A percentile compares a stretch with the other conserved stretches of the same genome.
These are phyloP conservation scores for Pulveroboletus sp. DNA, from an alignment of 768 basidiomycete species.

Conservation along the genomic window DNA sequence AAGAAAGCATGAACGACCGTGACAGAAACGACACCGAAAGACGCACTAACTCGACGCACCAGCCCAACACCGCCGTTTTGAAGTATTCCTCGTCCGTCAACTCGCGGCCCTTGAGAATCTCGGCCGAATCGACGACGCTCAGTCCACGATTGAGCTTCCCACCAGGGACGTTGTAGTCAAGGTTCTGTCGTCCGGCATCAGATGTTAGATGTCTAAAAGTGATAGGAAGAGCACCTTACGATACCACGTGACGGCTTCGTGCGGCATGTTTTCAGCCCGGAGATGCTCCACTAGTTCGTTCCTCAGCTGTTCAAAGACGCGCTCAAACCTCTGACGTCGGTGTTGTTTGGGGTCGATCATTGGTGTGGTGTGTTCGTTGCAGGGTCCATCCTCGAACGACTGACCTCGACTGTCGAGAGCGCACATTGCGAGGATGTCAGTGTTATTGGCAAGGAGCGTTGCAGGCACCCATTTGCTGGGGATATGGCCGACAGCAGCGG, in stretches of 20 bases:
- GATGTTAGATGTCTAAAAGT: background rate
- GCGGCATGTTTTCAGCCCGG: constrained; percentile 68
- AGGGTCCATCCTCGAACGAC: no score
- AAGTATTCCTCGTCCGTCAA: constrained; percentile 84
- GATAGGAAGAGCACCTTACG: constrained; percentile 45
- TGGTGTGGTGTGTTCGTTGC: no score
- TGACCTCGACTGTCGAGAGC: no score
- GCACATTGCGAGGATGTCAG: no score
- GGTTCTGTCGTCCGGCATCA: constrained; percentile 47
- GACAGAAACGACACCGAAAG: background rate
- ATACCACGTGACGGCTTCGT: constrained; percentile 83
- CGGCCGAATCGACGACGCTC: constrained; percentile 89
- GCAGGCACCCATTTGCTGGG: no score
- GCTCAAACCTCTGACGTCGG: constrained; percentile 60
- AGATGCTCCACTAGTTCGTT: constrained; percentile 73
- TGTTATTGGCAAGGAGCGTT: no score
- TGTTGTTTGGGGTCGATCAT: constrained; percentile 34
- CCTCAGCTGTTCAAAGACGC: constrained; percentile 63
- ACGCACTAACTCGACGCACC: constrained; percentile 92
- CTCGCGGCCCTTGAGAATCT: constrained; percentile 72
- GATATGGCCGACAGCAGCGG: no score
- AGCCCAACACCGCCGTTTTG: constrained; percentile 84
- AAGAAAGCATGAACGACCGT: background rate
- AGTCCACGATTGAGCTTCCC: constrained; percentile 97
- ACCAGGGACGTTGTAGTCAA: constrained; percentile 93